Base-by-base conservation (phyloP, 768 basidiomycete species). In the Nidularia sp. region DNA sequence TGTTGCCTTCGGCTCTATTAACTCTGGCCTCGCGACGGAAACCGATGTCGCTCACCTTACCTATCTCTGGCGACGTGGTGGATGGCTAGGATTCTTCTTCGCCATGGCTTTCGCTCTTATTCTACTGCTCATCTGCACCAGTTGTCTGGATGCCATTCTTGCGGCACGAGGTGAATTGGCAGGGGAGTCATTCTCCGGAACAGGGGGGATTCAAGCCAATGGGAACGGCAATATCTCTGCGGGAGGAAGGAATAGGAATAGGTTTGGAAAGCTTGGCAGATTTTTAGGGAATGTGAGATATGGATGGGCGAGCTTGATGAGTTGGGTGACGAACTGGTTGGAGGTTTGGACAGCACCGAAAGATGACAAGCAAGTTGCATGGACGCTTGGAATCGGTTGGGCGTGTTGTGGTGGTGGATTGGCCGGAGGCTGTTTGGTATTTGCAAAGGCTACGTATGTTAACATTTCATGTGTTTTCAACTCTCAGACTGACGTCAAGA, bases 381-480 rank as follows among this genome's bases (percentile, higher is more conserved):
- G 93, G 91, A 85, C 90, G 29, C 76, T 95, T 44, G 95, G 94
- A 10, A 92, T 98, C 47, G 87, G 86, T 1, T 98, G 95, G 96
- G 90, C 93, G 2, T 93, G 93, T 55, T 85, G 85, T 50, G 94
- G 95, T 34, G 95, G 95, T 9, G 88, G 92, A 34, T 73, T 98
- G 36, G 92, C 93, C 5, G 96, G 95, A 4, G 85, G 86, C 41
- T 89, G 85, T 67, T 75, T 98, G 52, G 92, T 98, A 2, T 95
- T 98, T 60, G 78, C 80, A 2, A 81, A 81, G 59, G 80, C 86
- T 22, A 81, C 78, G 86, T 87, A 60, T 62, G 85, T 74, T 44
- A 7, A 12, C 8, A 8, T 12, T 15, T 7, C 22, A n/a, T 54
- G 18, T 50, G 53, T 53, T 59, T 45, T 53, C 44, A 41, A 53